Percentiles rank a stretch among this genome's conserved stretches.
Evolutionary conservation across 2,329 filamentous ascomycete species (phyloP).

Genomic region (Colletotrichum liaoningense): DNA sequence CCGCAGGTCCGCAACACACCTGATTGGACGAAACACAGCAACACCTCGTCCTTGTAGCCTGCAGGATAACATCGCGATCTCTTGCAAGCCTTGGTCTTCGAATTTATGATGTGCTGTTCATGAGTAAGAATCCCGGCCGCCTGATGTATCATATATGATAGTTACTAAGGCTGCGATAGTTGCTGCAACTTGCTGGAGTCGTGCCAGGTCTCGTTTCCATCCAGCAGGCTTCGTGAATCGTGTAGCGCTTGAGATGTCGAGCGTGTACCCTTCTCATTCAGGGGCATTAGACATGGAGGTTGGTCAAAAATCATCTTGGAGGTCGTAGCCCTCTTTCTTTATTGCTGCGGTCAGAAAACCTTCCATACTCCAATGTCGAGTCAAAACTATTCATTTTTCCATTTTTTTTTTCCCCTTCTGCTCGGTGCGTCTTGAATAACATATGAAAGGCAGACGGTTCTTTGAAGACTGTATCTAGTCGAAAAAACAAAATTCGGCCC

Average conservation of each 20-base stretch:
- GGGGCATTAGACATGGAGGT: not conserved
- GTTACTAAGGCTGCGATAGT: not conserved
- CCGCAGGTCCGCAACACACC: slow-evolving; percentile 5
- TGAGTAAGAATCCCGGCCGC: not conserved
- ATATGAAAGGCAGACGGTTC: no score
- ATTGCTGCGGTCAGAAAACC: not conserved
- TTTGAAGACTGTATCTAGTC: no score
- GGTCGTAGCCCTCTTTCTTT: not conserved
- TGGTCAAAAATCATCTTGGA: not conserved
- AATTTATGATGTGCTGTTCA: not conserved
- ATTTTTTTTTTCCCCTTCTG: no score
- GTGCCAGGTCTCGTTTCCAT: not conserved
- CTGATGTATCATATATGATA: not conserved
- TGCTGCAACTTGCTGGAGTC: not conserved
- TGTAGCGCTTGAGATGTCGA: not conserved
- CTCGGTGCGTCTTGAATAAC: no score
- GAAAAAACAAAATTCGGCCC: no score
- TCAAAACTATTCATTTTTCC: no score
- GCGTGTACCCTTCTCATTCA: not conserved
- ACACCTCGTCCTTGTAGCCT: not conserved
- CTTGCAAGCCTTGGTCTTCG: not conserved
- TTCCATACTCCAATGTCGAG: not conserved
- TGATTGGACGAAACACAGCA: slow-evolving; percentile 4
- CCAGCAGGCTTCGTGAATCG: not conserved
- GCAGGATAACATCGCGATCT: not conserved